Evolutionary conservation across 352 stramenopile genomes (phyloP).

Genomic region (Globisporangium mamillatum): DNA sequence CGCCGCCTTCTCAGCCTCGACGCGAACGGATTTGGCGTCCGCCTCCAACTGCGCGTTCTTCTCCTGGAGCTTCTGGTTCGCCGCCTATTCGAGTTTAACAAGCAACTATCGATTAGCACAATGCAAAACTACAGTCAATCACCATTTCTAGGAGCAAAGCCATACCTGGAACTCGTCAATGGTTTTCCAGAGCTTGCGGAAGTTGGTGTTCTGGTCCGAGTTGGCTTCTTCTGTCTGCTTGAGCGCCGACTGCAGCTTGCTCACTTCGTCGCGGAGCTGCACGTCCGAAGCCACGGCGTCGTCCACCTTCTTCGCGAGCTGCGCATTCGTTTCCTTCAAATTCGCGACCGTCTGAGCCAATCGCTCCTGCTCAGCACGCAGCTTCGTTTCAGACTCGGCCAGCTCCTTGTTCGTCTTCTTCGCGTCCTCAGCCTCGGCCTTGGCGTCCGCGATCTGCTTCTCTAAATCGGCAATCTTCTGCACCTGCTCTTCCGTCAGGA

Average conservation of each 20-base stretch:
- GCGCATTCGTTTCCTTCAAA: constrained; percentile 22
- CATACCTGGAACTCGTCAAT: constrained; percentile 43
- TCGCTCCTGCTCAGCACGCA: constrained; percentile 26
- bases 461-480: constrained; percentile 24
- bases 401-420: constrained; percentile 20
- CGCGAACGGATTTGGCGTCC: constrained; percentile 38
- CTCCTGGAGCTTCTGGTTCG: constrained; percentile 43
- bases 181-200: constrained; percentile 52
- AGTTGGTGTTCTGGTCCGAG: constrained; percentile 42
- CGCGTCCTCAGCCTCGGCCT: constrained; percentile 11
- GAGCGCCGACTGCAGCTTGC: constrained; percentile 29
- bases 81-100: constrained; percentile 19
- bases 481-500: constrained; percentile 12
- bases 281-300: constrained; percentile 15
- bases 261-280: constrained; percentile 16
- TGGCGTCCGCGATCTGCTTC: constrained; percentile 18
- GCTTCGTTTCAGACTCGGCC: constrained; percentile 19
- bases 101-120: not conserved
- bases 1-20: constrained; percentile 36
- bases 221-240: constrained; percentile 34
- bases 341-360: constrained; percentile 21
- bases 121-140: not conserved
- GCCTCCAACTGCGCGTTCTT: constrained; percentile 42
- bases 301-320: constrained; percentile 31
- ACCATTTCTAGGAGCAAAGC: not conserved